Evolutionary conservation across 768 basidiomycete genomes (phyloP).

Genomic region (Russula lepida): DNA sequence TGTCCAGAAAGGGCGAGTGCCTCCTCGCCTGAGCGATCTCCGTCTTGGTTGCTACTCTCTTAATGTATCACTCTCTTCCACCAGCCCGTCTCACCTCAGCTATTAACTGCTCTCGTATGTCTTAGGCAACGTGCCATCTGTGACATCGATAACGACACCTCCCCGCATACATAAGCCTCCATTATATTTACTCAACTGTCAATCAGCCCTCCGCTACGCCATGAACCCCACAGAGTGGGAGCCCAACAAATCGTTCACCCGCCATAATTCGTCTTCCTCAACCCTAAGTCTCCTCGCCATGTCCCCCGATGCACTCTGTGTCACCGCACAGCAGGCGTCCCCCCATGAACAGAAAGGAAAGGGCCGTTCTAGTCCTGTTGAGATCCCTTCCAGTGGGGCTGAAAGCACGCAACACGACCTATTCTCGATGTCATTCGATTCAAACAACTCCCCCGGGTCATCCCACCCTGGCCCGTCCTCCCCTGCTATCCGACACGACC

Average conservation of each 20-base stretch:
- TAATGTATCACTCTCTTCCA: conserved; percentile 6
- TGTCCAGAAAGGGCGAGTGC: not conserved
- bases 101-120: conserved; percentile 7
- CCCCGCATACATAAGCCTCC: conserved; percentile 39
- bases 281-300: not conserved
- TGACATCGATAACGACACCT: conserved; percentile 46
- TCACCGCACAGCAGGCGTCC: not conserved
- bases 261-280: not conserved
- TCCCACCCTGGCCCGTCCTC: conserved; percentile 22
- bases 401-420: conserved; percentile 24
- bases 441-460: conserved; percentile 19
- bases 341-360: conserved; percentile 43
- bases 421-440: conserved; percentile 23
- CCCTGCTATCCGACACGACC: conserved; percentile 7
- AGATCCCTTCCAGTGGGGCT: conserved; percentile 35
- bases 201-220: conserved; percentile 6
- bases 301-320: not conserved
- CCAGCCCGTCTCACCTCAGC: conserved; percentile 4
- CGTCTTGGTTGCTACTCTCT: not conserved
- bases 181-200: not conserved
- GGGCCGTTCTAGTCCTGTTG: conserved; percentile 43
- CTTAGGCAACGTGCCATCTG: conserved; percentile 34
- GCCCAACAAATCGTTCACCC: not conserved
- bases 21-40: not conserved
- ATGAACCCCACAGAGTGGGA: conserved; percentile 2